Evolutionary conservation across 345 rosid species (phyloP), one percentile per base, ranked within the genome.

Genomic region (Chamaenerion angustifolium): DNA sequence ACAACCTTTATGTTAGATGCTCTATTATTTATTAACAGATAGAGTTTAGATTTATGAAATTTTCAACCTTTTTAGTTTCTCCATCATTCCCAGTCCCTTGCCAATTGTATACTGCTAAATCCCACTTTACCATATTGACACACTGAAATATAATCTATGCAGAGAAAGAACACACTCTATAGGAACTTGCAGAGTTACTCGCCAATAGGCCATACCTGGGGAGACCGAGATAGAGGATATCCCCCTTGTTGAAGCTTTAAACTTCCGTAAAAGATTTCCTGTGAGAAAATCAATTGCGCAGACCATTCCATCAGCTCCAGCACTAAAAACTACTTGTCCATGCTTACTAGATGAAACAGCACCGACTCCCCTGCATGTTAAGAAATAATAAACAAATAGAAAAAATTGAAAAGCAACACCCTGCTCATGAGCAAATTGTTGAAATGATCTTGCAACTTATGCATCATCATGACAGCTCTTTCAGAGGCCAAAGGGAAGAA

Each of bases 271-370:
- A 37, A 74, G 57, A 58, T 79, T 89, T 68, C 97, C 95, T 55
- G 76, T 64, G 42, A 69, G 62, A 19, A 88, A 85, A 62, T 92
- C 98, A 48, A 88, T 72, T 70, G 80, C 66, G 68, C 94, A 92
- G 59, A 79, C 62, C 90, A 88, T 77, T 60, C 98, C 98, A 77
- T 92, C 96, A 46, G 86, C 82, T 19, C 98, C 98, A 0, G 82
- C 77, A 49, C 77, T 76, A 74, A 84, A 88, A 54, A 77, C 66
- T 56, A 62, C 67, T 5, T 81, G 76, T 52, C 75, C 81, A 52
- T 60, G 71, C 3, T 67, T 49, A 23, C 94, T 77, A 66, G 79
- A 84, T 51, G 94, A 77, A 72, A 92, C 69, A 49, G 90, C 76
- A 71, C 72, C 74, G 43, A 84, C 96, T 48, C 98, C 95, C 75